Evolutionary conservation across 306 rosid species (phyloP).

Genomic region (Malus fusca): DNA sequence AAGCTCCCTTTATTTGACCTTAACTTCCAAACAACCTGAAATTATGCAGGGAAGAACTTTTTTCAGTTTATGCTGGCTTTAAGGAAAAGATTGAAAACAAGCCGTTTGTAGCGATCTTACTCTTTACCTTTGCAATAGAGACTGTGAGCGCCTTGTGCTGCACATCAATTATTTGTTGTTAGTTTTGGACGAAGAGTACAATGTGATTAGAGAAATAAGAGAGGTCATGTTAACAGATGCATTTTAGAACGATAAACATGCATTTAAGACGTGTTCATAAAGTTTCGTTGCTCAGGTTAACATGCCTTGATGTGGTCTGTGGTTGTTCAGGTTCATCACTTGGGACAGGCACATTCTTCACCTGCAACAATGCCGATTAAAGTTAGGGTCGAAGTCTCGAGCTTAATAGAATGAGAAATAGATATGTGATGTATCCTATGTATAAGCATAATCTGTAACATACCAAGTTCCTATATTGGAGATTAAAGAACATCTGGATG

Average conservation of each 20-base stretch:
- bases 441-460: background rate
- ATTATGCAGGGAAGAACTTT: background rate
- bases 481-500: conserved; percentile 76
- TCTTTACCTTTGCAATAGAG: conserved; percentile 55
- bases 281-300: background rate
- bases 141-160: conserved; percentile 54
- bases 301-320: conserved; percentile 36
- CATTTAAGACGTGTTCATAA: background rate
- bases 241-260: background rate
- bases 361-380: conserved; percentile 33
- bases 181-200: conserved; percentile 12
- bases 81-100: background rate
- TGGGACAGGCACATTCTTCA: conserved; percentile 50
- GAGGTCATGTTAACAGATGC: background rate
- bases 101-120: background rate
- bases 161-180: conserved; percentile 17
- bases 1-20: background rate
- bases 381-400: background rate
- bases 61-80: background rate
- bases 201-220: background rate
- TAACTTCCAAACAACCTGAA: conserved; percentile 5
- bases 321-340: conserved; percentile 44
- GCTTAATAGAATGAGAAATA: background rate
- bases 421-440: background rate
- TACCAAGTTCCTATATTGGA: conserved; percentile 65